phyloP scores from a whole-genome alignment of 1,284 basidiomycete genomes.

The Moniliella sp. region DNA sequence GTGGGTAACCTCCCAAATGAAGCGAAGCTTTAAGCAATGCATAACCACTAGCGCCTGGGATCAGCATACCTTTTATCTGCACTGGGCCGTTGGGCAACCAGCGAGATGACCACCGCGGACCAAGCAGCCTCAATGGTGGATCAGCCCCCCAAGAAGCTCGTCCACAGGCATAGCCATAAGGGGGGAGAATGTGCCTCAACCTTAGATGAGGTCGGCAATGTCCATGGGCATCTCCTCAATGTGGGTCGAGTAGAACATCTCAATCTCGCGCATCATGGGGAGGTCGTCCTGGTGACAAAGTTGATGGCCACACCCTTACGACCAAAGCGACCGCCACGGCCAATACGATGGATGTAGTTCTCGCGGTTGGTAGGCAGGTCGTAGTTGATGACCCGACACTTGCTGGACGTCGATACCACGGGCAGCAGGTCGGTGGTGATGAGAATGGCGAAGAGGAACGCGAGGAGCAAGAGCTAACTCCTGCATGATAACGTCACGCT shows the following conservation, averaged over 20 bases:
- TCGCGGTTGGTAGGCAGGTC: constrained; percentile 82
- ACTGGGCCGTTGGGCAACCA: too few relatives aligned
- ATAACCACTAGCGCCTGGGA: too few relatives aligned
- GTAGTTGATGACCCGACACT: constrained; percentile 92
- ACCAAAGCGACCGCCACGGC: constrained; percentile 80
- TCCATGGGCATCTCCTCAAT: constrained; percentile 34
- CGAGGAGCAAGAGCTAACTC: constrained; percentile 74
- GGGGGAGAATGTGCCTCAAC: too few relatives aligned
- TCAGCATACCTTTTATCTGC: too few relatives aligned
- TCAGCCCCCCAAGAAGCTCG: too few relatives aligned
- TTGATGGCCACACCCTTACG: constrained; percentile 52
- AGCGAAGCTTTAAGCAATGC: too few relatives aligned
- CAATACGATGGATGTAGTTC: constrained; percentile 95
- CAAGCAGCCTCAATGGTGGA: too few relatives aligned
- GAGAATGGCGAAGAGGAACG: too few relatives aligned
- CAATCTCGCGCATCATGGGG: constrained; percentile 25
- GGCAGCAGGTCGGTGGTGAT: constrained; percentile 61
- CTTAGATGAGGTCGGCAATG: constrained; percentile 29
- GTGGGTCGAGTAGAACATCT: constrained; percentile 26
- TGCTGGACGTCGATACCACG: constrained; percentile 96
- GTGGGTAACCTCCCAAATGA: too few relatives aligned
- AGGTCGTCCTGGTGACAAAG: constrained; percentile 52
- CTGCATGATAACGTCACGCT: constrained; percentile 92
- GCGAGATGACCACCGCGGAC: too few relatives aligned
- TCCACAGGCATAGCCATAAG: too few relatives aligned